Evolutionary conservation across 257 asterid species (phyloP).

Genomic region (Gentiana macrophylla): DNA sequence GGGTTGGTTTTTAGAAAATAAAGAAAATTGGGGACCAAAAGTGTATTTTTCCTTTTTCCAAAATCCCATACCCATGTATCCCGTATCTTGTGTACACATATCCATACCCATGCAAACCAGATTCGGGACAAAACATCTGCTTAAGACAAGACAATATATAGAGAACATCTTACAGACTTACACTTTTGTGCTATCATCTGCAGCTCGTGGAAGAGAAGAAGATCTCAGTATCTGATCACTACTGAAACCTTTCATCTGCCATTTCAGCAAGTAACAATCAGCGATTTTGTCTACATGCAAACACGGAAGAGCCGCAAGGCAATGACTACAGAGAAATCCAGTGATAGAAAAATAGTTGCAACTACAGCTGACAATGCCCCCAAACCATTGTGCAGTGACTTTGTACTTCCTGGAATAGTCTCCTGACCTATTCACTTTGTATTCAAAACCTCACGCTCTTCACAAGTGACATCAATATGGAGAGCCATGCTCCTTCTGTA

Average conservation of each 20-base stretch:
- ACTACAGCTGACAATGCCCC: constrained; percentile 5
- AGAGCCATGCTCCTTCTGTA: constrained; percentile 2
- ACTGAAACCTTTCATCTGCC: constrained; percentile 10
- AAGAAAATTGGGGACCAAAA: no score
- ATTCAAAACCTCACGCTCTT: neutral
- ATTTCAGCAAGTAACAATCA: constrained; percentile 9
- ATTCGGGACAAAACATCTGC: no score
- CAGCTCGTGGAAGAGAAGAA: neutral
- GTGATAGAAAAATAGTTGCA: constrained; percentile 9
- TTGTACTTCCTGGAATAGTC: neutral
- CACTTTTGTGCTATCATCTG: constrained; percentile 9
- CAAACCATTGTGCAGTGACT: neutral
- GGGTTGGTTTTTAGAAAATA: no score
- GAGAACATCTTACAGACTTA: constrained; percentile 7
- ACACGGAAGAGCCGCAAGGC: constrained; percentile 1
- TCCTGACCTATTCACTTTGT: neutral
- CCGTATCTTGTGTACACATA: no score
- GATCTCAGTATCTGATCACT: neutral
- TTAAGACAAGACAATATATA: no score
- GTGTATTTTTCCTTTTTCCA: no score
- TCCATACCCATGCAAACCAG: no score
- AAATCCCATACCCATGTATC: no score
- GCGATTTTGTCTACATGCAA: constrained; percentile 10
- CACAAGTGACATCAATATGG: neutral
- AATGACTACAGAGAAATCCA: constrained; percentile 14